Conservation (phyloP, 805 yeast genomes). For the Priceomyces melissophilus region DNA sequence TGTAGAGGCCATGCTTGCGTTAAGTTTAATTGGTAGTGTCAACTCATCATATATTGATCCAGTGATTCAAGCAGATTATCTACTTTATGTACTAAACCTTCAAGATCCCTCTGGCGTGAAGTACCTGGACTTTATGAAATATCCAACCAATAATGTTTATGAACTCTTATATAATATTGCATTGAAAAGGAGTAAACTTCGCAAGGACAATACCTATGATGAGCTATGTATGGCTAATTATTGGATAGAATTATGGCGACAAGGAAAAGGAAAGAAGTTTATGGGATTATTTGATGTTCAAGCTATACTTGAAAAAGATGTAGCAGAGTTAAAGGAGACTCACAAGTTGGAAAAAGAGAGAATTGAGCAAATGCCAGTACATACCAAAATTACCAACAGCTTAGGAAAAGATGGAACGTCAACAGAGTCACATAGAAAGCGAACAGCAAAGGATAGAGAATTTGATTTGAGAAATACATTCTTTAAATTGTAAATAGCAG, state of each 20-base stretch:
- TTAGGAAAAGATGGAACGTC: slow-evolving; percentile 41
- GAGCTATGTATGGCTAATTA: slow-evolving; percentile 60
- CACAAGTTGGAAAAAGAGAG: slow-evolving; percentile 28
- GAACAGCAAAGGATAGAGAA: slow-evolving; percentile 45
- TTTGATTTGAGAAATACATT: slow-evolving; percentile 36
- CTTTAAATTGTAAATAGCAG: slow-evolving; percentile 25
- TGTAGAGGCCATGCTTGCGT: slow-evolving; percentile 66
- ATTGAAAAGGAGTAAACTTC: slow-evolving; percentile 31
- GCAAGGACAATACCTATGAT: slow-evolving; percentile 40
- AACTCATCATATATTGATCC: slow-evolving; percentile 73
- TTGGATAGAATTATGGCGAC: slow-evolving; percentile 61
- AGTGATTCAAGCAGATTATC: slow-evolving; percentile 78
- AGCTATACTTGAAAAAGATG: slow-evolving; percentile 29
- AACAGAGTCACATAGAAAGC: slow-evolving; percentile 28
- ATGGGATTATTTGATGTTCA: slow-evolving; percentile 34
- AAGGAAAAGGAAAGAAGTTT: slow-evolving; percentile 42
- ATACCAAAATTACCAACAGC: slow-evolving; percentile 26
- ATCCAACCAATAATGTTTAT: slow-evolving; percentile 72
- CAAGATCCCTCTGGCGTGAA: slow-evolving; percentile 46
- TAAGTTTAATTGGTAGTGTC: slow-evolving; percentile 74
- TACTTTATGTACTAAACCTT: slow-evolving; percentile 69
- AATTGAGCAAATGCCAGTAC: slow-evolving; percentile 23
- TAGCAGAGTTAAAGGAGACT: slow-evolving; percentile 19
- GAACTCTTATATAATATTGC: slow-evolving; percentile 52
- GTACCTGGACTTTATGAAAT: slow-evolving; percentile 44